Conservation (phyloP, 2,329 filamentous ascomycete species). For the Akanthomyces uredinophilus region DNA sequence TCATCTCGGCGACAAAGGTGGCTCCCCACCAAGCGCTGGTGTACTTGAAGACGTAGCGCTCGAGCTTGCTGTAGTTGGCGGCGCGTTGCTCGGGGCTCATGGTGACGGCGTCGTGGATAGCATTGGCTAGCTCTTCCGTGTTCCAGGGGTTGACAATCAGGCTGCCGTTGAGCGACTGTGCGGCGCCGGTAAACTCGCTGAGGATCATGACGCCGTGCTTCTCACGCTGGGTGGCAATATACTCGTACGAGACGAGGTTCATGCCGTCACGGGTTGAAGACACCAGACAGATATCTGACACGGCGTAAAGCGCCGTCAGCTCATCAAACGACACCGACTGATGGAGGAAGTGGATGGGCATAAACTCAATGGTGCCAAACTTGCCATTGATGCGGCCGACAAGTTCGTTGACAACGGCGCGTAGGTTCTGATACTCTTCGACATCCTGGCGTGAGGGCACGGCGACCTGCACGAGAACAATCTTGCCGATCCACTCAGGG, state of each 20-base stretch:
- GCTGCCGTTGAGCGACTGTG: slow-evolving; percentile 88
- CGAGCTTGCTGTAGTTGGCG: slow-evolving; percentile 83
- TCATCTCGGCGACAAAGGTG: slow-evolving; percentile 83
- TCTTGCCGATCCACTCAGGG: slow-evolving; percentile 96
- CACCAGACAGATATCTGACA: slow-evolving; percentile 87
- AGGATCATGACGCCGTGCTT: slow-evolving; percentile 91
- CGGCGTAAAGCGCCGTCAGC: slow-evolving; percentile 85
- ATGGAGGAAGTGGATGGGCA: slow-evolving; percentile 98
- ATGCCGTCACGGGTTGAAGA: slow-evolving; percentile 97
- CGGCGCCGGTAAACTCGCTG: slow-evolving; percentile 93
- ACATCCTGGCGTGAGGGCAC: slow-evolving; percentile 93
- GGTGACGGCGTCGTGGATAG: slow-evolving; percentile 93
- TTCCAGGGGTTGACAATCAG: slow-evolving; percentile 99
- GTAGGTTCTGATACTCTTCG: slow-evolving; percentile 94
- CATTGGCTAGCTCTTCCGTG: slow-evolving; percentile 87
- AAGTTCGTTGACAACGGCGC: slow-evolving; percentile 92
- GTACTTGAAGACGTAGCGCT: slow-evolving; percentile 95
- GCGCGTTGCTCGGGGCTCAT: slow-evolving; percentile 87
- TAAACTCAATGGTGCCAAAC: slow-evolving; percentile 96
- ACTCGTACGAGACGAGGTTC: slow-evolving; percentile 98
- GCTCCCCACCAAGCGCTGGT: slow-evolving; percentile 96
- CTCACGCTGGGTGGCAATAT: slow-evolving; percentile 88
- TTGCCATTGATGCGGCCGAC: slow-evolving; percentile 96
- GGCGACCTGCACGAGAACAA: slow-evolving; percentile 92
- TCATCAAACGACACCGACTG: slow-evolving; percentile 94